A percentile compares a stretch with the other conserved stretches of the same genome.
Conservation (phyloP, 306 rosid species). For the Prunus kanzakura region DNA sequence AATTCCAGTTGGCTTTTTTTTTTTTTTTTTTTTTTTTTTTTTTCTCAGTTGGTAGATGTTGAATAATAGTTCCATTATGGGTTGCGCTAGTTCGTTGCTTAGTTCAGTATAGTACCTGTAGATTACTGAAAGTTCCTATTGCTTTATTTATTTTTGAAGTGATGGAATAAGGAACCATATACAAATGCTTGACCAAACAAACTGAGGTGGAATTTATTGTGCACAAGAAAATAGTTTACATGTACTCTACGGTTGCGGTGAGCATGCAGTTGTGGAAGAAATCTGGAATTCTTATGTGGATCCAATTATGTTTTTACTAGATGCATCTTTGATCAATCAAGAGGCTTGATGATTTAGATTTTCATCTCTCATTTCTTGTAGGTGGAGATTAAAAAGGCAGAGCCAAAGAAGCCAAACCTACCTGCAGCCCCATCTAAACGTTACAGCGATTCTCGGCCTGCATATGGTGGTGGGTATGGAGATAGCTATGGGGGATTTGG, state of each 20-base stretch:
- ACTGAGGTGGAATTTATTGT: not conserved
- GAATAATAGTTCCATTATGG: not conserved
- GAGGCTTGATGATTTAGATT: not conserved
- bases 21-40: not conserved
- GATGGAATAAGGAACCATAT: not conserved
- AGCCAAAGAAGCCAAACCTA: slow-evolving; percentile 82
- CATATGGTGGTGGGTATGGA: slow-evolving; percentile 66
- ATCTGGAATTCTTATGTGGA: not conserved
- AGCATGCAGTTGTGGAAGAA: not conserved
- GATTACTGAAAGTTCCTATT: not conserved
- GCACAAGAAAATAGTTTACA: not conserved
- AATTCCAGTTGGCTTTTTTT: not conserved
- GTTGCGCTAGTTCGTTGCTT: not conserved
- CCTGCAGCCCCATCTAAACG: slow-evolving; percentile 82
- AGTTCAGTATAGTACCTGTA: not conserved
- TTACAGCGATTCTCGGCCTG: slow-evolving; percentile 67
- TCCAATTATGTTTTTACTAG: not conserved
- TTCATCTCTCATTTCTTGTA: slow-evolving; percentile 30
- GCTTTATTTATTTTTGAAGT: not conserved
- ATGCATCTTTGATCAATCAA: not conserved
- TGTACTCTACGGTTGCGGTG: not conserved
- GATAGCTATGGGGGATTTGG: slow-evolving; percentile 82
- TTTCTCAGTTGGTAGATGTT: not conserved
- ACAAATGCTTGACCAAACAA: not conserved
- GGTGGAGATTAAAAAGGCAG: slow-evolving; percentile 99